Percentiles rank a stretch among this genome's conserved stretches.
phyloP scores from a whole-genome alignment of 352 stramenopile genomes.

The Globisporangium irregulare region DNA sequence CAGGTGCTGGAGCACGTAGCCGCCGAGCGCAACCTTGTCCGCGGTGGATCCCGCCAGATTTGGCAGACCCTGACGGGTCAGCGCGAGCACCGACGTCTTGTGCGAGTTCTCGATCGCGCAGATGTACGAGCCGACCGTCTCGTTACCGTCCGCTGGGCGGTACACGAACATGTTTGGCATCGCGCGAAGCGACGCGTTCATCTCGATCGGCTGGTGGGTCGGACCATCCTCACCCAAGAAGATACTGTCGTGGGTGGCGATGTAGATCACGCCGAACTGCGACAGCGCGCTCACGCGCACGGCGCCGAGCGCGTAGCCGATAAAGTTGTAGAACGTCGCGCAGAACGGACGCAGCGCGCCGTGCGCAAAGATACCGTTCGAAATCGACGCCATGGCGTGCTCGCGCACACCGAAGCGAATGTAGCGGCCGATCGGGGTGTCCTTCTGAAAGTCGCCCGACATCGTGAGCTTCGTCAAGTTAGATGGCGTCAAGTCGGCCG shows the following conservation, averaged over 20 bases:
- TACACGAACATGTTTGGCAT: constrained; percentile 99
- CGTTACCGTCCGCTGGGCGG: constrained; percentile 97
- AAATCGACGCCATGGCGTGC: constrained; percentile 98
- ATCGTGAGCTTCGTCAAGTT: constrained; percentile 97
- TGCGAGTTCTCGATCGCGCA: constrained; percentile 74
- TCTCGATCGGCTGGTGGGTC: constrained; percentile 99
- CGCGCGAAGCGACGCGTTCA: constrained; percentile 92
- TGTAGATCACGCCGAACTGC: constrained; percentile 96
- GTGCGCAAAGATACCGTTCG: constrained; percentile 98
- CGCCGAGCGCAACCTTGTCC: constrained; percentile 91
- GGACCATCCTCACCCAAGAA: constrained; percentile 99
- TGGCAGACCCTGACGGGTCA: constrained; percentile 90
- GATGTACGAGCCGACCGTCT: constrained; percentile 96
- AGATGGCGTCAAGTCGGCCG: constrained; percentile 97
- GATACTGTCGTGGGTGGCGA: constrained; percentile 99
- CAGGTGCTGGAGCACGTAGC: constrained; percentile 76
- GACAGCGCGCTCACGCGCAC: constrained; percentile 95
- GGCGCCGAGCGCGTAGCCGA: constrained; percentile 95
- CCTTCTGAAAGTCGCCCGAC: constrained; percentile 97
- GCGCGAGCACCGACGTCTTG: constrained; percentile 93
- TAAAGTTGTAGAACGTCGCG: constrained; percentile 99
- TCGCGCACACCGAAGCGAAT: constrained; percentile 98
- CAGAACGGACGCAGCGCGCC: constrained; percentile 96
- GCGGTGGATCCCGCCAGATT: constrained; percentile 88
- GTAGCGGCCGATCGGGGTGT: constrained; percentile 94